Base-by-base conservation (phyloP, 2,329 filamentous ascomycete species). In the Diplodia scrobiculata region DNA sequence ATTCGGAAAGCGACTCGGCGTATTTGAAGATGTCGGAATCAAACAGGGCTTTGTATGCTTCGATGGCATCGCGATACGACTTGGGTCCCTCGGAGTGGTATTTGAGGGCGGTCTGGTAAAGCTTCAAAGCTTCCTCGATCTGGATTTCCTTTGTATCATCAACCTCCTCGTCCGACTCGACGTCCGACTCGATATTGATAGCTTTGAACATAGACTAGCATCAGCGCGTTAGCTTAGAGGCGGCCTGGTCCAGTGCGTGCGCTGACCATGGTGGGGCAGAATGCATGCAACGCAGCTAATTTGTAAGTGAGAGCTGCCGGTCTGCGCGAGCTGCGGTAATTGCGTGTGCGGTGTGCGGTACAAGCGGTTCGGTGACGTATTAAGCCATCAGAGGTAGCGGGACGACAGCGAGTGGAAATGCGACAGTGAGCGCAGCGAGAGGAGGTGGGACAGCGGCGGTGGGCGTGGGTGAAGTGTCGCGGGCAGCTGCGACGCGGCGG, bases 121-220 rank as follows among this genome's bases (percentile, higher is more conserved):
- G 86, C 79, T 97, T 98, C 68, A 99, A 82, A 55, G 95, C 93
- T 80, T 99, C 95, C 73, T 99, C 95, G 73, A 98, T 94, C 83
- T 97, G 93, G 63, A 99, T 88, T 78, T 98, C 94, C 76, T 94
- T 95, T 38, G 93, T 97, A 73, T 95, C 92, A 76, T 99, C 95
- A 73, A 97, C 83, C 78, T 97, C 93, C 72, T 96, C 91, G 75
- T 97, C 92, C 69, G 89, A 83, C 67, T 91, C 91, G 74, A 96
- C 91, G 79, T 97, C 95, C 10, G 91, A 90, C 78, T 97, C 93
- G 79, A 98, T 87, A 76, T 99, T 99, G 78, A 97, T 88, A 63
- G 94, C 91, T 73, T 89, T 87, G 80, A 96, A 98, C 72, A 87
- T 84, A 45, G 77, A 75, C 77, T 78, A 67, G 38, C 7, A 36